phyloP scores from a whole-genome alignment of 2,329 filamentous ascomycete genomes.

The Fusarium sp. region DNA sequence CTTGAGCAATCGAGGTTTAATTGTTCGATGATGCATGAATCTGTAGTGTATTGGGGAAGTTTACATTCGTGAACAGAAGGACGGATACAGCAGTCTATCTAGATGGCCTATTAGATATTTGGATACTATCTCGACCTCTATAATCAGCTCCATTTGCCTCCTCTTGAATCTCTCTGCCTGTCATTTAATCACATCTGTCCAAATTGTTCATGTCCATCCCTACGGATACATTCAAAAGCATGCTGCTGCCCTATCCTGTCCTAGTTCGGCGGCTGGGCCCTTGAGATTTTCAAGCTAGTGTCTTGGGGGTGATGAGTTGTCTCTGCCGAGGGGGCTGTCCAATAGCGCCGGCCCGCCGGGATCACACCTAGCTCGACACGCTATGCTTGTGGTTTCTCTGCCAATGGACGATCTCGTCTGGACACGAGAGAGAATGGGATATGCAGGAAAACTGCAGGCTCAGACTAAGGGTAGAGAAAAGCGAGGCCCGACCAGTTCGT shows the following conservation, averaged over 20 bases:
- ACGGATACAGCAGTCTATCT: not conserved
- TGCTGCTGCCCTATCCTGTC: not conserved
- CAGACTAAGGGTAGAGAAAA: slow-evolving; percentile 3
- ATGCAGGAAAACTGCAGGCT: slow-evolving; percentile 24
- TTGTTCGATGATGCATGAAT: slow-evolving; percentile 18
- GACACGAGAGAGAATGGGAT: slow-evolving; percentile 28
- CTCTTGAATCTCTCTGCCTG: not conserved
- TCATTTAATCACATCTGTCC: not conserved
- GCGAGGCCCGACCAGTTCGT: slow-evolving; percentile 39
- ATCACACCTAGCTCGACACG: slow-evolving; percentile 42
- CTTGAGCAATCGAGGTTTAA: slow-evolving; percentile 2
- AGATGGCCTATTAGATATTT: slow-evolving; percentile 12
- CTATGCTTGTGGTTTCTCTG: slow-evolving; percentile 37
- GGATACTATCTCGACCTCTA: not conserved
- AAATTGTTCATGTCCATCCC: not conserved
- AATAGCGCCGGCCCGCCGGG: slow-evolving; percentile 50
- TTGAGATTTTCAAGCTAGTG: slow-evolving; percentile 34
- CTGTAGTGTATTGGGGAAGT: not conserved
- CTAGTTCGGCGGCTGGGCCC: slow-evolving; percentile 24
- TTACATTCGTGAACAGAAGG: not conserved
- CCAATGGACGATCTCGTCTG: slow-evolving; percentile 32
- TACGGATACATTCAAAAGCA: not conserved
- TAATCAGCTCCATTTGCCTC: not conserved
- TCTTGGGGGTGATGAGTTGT: slow-evolving; percentile 53
- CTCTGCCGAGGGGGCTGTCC: slow-evolving; percentile 52